A percentile compares a stretch with the other conserved stretches of the same genome.
Evolutionary conservation across 306 rosid genomes (phyloP).

Genomic region (Parietaria judaica): DNA sequence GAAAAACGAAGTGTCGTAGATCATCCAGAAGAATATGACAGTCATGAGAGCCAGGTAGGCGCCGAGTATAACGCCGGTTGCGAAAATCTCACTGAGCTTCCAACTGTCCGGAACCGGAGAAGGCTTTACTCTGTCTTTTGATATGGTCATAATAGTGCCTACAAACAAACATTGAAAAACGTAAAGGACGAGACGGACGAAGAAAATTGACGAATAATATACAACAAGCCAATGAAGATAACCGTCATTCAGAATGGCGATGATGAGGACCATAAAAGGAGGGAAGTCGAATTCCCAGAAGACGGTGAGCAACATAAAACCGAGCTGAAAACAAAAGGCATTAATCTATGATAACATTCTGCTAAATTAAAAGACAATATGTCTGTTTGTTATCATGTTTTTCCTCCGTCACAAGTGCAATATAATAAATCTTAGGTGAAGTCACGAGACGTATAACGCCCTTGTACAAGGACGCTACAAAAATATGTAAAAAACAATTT

Average conservation of each 20-base stretch:
- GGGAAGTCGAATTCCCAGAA: constrained; percentile 91
- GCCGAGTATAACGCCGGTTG: constrained; percentile 75
- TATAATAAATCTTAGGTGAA: no score
- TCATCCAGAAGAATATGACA: constrained; percentile 78
- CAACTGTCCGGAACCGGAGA: constrained; percentile 88
- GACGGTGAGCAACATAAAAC: constrained; percentile 70
- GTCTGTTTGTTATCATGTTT: no score
- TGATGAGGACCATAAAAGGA: constrained; percentile 82
- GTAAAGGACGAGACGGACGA: no score
- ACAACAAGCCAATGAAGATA: no score
- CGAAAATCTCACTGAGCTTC: constrained; percentile 81
- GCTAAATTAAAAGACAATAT: no score
- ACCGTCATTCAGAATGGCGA: constrained; percentile 79
- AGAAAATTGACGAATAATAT: no score
- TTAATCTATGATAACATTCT: no score
- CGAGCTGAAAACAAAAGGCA: constrained; percentile 9
- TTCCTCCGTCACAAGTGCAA: no score
- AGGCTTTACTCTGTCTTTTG: constrained; percentile 87
- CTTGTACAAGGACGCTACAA: no score
- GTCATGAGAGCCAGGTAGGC: constrained; percentile 82
- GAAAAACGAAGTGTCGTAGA: constrained; percentile 53
- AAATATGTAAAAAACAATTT: no score
- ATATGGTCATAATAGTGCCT: constrained; percentile 86
- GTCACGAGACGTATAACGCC: no score
- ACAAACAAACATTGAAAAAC: no score